Evolutionary conservation across 129 eudicot species (phyloP), one percentile per base, ranked within the genome.

Genomic region (Rutidosis leptorrhynchoides): DNA sequence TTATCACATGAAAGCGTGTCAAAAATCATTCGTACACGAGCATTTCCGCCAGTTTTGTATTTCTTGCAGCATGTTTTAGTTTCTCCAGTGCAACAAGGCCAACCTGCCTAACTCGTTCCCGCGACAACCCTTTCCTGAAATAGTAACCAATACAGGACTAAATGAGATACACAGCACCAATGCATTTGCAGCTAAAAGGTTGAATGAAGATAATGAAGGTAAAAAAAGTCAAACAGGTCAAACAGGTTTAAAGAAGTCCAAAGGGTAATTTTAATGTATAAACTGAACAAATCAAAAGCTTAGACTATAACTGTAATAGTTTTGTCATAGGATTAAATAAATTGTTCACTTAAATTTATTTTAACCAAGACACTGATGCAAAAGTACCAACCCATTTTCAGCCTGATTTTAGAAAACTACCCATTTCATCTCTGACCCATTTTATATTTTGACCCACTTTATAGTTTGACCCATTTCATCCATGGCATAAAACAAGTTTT

Each of bases 11-110:
- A 42, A 71, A 32, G 40, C 35, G 26, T 71, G 46, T 48, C 65
- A 22, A 59, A 66, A 64, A 72, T 83, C 71, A 87, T 28, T 77
- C 72, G 28, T 76, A 58, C n/a, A 81, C 80, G 79, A 91, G 76
- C 96, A 91, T 87, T 65, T 88, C 95, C 8, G 84, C 96, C 57
- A 92, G 80, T 71, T 79, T 75, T 61, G 77, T 85, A 75, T 82
- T 85, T 77, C 88, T 85, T 26, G 98, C 98, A 46, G 98, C 98
- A 21, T 81, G 79, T 77, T 85, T 92, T 83, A 92, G 79, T 68
- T 92, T 92, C 95, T 92, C 98, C 40, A 85, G 65, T 42, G 98
- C 98, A 30, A 88, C 96, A 45, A 92, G 90, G 37, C 98, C 98
- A 43, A 92, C 95, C 74, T 92, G 98, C 82, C 98, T 77, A 15